Conservation (phyloP, 2,329 filamentous ascomycete species). For the Harringtonia lauricola region DNA sequence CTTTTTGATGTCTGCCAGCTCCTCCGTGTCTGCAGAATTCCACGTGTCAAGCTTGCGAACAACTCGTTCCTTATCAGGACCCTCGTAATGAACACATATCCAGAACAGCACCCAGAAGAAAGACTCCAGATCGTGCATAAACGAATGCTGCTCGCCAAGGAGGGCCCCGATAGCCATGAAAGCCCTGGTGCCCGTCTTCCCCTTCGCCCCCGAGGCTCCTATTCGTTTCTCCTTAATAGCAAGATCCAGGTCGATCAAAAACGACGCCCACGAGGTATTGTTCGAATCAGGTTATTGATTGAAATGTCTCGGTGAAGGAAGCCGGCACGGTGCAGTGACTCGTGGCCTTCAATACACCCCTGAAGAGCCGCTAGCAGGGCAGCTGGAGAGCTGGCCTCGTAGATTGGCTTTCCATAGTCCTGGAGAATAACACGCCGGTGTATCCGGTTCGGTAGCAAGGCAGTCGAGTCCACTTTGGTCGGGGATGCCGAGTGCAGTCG, state of each 20-base stretch:
- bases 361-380: neutral
- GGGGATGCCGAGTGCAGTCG: too few relatives aligned
- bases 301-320: slow-evolving; percentile 33
- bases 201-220: neutral
- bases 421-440: neutral
- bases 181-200: slow-evolving; percentile 30
- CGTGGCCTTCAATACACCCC: neutral
- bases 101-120: slow-evolving; percentile 28
- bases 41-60: neutral
- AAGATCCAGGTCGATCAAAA: slow-evolving; percentile 31
- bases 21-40: slow-evolving; percentile 1
- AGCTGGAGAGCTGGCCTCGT: slow-evolving; percentile 23
- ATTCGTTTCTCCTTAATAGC: slow-evolving; percentile 21
- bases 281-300: slow-evolving; percentile 29
- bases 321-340: slow-evolving; percentile 11
- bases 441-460: neutral
- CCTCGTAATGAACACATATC: neutral
- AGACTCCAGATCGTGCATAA: slow-evolving; percentile 35
- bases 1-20: slow-evolving; percentile 14
- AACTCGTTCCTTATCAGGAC: slow-evolving; percentile 5
- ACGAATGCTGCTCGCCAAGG: slow-evolving; percentile 18
- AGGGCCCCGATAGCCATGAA: slow-evolving; percentile 36
- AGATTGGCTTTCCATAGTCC: slow-evolving; percentile 29
- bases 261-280: slow-evolving; percentile 25
- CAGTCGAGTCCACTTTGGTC: too few relatives aligned